A percentile compares a stretch with the other conserved stretches of the same genome.
Evolutionary conservation across 1,284 basidiomycete genomes (phyloP).

Genomic region (Sporisorium sorghi): DNA sequence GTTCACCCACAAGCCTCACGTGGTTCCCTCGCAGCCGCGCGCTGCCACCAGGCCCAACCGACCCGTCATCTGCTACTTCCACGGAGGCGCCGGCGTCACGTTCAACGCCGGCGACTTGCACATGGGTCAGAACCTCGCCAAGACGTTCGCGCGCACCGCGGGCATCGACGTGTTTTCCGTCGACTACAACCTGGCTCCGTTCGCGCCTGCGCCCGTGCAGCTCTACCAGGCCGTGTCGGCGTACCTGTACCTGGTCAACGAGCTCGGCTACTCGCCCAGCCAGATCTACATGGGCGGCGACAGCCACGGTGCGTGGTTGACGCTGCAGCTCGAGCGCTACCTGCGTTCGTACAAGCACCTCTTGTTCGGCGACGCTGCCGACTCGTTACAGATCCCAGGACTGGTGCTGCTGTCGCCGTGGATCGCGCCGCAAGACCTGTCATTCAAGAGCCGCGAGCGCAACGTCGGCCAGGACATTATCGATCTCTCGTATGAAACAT

Average conservation of each 20-base stretch:
- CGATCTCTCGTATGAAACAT: conserved; percentile 45
- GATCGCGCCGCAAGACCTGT: conserved; percentile 41
- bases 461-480: conserved; percentile 59
- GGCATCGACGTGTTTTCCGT: conserved; percentile 65
- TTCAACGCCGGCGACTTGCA: conserved; percentile 65
- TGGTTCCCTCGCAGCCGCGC: conserved; percentile 40
- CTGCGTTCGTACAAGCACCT: conserved; percentile 57
- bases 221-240: conserved; percentile 60
- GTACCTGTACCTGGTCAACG: conserved; percentile 59
- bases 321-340: conserved; percentile 62
- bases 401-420: conserved; percentile 60
- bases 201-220: conserved; percentile 57
- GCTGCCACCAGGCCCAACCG: conserved; percentile 33
- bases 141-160: conserved; percentile 47
- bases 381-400: conserved; percentile 39
- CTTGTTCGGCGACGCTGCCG: conserved; percentile 30
- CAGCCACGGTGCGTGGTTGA: conserved; percentile 59
- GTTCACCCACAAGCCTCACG: conserved; percentile 60
- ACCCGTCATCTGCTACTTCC: conserved; percentile 66
- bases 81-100: conserved; percentile 66
- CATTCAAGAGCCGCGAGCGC: conserved; percentile 48
- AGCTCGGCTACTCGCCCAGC: conserved; percentile 57
- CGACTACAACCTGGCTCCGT: conserved; percentile 66
- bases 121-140: conserved; percentile 61
- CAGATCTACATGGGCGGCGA: conserved; percentile 67